Conservation (phyloP, 176 grass and related monocot genomes). For the Carex kokanica region DNA sequence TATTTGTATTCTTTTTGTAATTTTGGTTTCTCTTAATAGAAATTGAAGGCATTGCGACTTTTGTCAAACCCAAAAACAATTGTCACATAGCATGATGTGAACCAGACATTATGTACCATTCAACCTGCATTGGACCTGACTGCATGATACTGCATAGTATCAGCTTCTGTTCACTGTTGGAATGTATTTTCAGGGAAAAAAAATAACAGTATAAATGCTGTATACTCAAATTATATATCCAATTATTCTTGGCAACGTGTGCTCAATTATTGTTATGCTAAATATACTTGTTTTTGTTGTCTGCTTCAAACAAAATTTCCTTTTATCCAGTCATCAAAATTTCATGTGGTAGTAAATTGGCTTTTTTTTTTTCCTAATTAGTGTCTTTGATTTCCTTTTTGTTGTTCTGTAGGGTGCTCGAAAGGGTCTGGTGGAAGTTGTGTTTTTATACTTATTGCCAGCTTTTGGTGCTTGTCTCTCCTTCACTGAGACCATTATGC, state of each 20-base stretch:
- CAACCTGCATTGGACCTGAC: neutral
- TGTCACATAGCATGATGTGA: neutral
- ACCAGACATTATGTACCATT: neutral
- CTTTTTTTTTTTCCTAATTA: conserved; percentile 11
- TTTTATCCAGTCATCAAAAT: neutral
- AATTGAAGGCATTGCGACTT: too few relatives aligned
- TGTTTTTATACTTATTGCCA: conserved; percentile 51
- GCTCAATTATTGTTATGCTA: neutral
- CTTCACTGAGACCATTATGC: conserved; percentile 34
- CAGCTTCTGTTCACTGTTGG: neutral
- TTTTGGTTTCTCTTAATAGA: too few relatives aligned
- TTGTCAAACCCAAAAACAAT: neutral
- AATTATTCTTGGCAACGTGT: neutral
- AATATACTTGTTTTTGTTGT: neutral
- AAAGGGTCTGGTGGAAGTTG: conserved; percentile 36
- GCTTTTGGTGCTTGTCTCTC: conserved; percentile 55
- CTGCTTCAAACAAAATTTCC: neutral
- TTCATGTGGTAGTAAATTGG: conserved; percentile 1
- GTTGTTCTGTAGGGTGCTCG: conserved; percentile 31
- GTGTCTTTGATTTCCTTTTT: neutral
- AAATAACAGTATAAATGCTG: neutral
- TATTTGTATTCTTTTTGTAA: too few relatives aligned
- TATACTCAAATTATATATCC: neutral
- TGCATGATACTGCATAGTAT: neutral
- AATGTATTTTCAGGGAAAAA: neutral